Conservation (phyloP, 306 rosid genomes). For the Urtica urens region DNA sequence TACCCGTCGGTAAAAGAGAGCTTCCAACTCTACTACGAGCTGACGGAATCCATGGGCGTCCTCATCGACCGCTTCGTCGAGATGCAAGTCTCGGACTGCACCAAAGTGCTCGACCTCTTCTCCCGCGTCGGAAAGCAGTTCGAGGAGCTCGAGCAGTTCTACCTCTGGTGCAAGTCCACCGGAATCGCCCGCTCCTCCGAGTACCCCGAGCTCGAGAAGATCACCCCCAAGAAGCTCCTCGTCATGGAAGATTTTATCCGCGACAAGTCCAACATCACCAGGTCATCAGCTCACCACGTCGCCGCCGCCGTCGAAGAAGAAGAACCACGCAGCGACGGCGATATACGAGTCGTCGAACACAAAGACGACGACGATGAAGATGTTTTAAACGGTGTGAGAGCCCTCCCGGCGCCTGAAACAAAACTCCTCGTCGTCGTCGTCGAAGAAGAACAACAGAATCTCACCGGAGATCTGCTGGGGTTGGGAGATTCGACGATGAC, state of each 20-base stretch:
- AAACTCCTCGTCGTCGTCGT: not conserved
- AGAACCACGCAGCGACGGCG: not conserved
- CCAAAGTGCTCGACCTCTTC: constrained; percentile 57
- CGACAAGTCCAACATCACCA: constrained; percentile 27
- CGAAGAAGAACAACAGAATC: constrained; percentile 19
- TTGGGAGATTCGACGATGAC: constrained; percentile 30
- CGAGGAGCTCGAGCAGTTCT: constrained; percentile 71
- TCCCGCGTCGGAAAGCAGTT: constrained; percentile 68
- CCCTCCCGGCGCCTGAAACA: constrained; percentile 55
- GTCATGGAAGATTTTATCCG: constrained; percentile 68
- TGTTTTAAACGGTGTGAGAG: constrained; percentile 42
- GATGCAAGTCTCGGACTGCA: constrained; percentile 36
- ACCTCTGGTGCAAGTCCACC: constrained; percentile 47
- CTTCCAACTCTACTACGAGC: constrained; percentile 53
- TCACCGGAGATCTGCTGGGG: constrained; percentile 64
- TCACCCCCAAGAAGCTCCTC: constrained; percentile 58
- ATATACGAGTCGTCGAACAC: constrained; percentile 6
- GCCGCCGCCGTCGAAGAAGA: constrained; percentile 1
- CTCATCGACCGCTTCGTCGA: constrained; percentile 66
- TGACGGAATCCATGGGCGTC: constrained; percentile 42
- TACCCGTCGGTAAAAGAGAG: constrained; percentile 72
- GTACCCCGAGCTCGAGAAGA: constrained; percentile 67
- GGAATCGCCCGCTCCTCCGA: constrained; percentile 77
- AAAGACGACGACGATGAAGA: constrained; percentile 27
- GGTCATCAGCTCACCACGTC: not conserved